phyloP scores from a whole-genome alignment of 1,139 yeast genomes.

The Yarrowia galli region DNA sequence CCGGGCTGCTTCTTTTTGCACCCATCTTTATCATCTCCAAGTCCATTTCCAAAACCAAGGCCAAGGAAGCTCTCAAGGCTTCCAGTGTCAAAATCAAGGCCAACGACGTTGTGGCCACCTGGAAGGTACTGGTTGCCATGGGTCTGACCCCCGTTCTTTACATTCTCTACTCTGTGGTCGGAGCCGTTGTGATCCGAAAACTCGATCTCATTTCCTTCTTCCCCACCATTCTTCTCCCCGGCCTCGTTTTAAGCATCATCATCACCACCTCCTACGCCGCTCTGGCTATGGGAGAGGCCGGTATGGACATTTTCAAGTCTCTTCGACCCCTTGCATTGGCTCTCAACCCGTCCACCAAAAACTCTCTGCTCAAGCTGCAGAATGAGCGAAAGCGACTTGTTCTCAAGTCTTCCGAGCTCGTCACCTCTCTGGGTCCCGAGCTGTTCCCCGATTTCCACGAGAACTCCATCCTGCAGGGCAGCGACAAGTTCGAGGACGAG shows the following conservation, averaged over 20 bases:
- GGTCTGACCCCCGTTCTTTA: conserved; percentile 89
- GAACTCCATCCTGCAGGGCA: conserved; percentile 41
- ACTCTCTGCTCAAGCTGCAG: conserved; percentile 64
- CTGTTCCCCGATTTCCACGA: conserved; percentile 77
- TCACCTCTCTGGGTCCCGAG: conserved; percentile 77
- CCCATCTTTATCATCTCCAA: conserved; percentile 88
- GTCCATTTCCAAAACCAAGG: conserved; percentile 71
- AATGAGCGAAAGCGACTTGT: conserved; percentile 62
- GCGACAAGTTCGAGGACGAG: conserved; percentile 38
- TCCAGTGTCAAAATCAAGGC: conserved; percentile 92
- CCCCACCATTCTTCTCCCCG: conserved; percentile 50
- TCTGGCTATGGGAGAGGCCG: conserved; percentile 87
- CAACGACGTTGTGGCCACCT: conserved; percentile 90
- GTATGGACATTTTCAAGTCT: conserved; percentile 85
- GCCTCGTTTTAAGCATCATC: conserved; percentile 61
- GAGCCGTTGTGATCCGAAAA: conserved; percentile 53
- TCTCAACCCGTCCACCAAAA: conserved; percentile 57
- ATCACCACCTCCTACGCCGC: conserved; percentile 86
- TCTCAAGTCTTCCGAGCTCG: conserved; percentile 66
- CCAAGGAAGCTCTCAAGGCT: conserved; percentile 79
- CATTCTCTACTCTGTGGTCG: conserved; percentile 75
- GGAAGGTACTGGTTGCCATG: conserved; percentile 91
- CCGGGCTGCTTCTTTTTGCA: conserved; percentile 82
- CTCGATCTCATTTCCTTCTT: conserved; percentile 39
- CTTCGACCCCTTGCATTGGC: conserved; percentile 83